Base-by-base conservation (phyloP, 176 grass and related monocot genomes). In the Musa troglodytarum region DNA sequence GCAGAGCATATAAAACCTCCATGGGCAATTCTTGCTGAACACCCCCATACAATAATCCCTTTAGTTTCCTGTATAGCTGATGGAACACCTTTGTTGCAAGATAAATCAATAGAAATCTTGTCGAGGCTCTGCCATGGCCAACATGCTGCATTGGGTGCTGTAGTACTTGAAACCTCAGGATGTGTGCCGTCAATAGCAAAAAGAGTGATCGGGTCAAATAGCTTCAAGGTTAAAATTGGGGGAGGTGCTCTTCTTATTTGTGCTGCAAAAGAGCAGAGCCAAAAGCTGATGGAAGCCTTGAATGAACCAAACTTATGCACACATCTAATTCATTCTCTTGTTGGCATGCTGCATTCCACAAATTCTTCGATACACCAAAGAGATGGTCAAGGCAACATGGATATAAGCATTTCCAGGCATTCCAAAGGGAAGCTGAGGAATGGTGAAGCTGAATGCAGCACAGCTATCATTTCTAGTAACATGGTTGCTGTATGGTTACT, bases 401-500 rank as follows among this genome's bases (percentile, higher is more conserved):
- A 99, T 43, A 95, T 95, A 78, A 95, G 78, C 75, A 99, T 99
- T 83, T 89, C 76, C 53, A 86, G 96, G 73, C 73, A 84, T 73
- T 87, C 83, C 8, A 92, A 88, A 72, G 96, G 87, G 81, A 80
- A 89, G 75, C 74, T 77, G 55, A 85, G 63, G 15, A 85, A 84
- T 75, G 82, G 65, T 71, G 91, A 92, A 85, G 63, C 76, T 74
- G 81, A 86, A 12, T 84, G 84, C 63, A 72, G 79, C 73, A 99
- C 91, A 66, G 73, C 86, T 82, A 76, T 92, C 56, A 95, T 99
- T n/a, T 99, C 82, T 11, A 88, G 91, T 73, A 99, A 95, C 75
- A 99, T 95, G 96, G 86, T 99, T 88, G 81, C 91, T 16, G 80
- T 92, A 52, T 99, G 96, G 96, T 74, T 99, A 28, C 96, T 99